These are phyloP conservation scores for Brassica carinata DNA, from an alignment of 345 rosid genomes.

Conservation along the genomic window DNA sequence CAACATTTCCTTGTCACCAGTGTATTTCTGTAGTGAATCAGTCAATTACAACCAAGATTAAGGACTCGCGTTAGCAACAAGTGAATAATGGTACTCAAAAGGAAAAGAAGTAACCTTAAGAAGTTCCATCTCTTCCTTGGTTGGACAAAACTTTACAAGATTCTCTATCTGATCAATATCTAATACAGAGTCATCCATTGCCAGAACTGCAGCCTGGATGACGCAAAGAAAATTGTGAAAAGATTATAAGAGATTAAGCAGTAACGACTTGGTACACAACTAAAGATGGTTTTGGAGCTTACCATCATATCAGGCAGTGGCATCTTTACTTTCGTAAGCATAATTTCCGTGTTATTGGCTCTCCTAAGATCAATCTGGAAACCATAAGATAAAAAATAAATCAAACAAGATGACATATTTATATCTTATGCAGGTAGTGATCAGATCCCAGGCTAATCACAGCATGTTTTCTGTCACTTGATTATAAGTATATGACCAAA, in stretches of 20 bases:
- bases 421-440: neutral
- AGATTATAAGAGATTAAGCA: neutral
- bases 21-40: slow-evolving; percentile 55
- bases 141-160: slow-evolving; percentile 95
- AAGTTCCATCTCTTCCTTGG: slow-evolving; percentile 98
- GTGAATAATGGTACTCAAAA: slow-evolving; percentile 18
- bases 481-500: slow-evolving; percentile 1
- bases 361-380: slow-evolving; percentile 88
- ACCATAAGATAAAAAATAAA: neutral
- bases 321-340: slow-evolving; percentile 99
- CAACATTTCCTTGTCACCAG: slow-evolving; percentile 75
- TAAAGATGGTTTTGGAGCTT: slow-evolving; percentile 42
- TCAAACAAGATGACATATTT: slow-evolving; percentile 9
- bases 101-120: slow-evolving; percentile 68
- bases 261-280: neutral
- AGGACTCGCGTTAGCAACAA: slow-evolving; percentile 11
- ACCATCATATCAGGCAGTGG: slow-evolving; percentile 98
- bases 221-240: slow-evolving; percentile 18
- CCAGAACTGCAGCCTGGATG: slow-evolving; percentile 88
- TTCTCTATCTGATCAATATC: slow-evolving; percentile 98
- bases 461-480: neutral
- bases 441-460: neutral
- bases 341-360: slow-evolving; percentile 96
- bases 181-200: slow-evolving; percentile 88
- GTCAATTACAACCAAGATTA: slow-evolving; percentile 28